Percentiles rank a stretch among this genome's conserved stretches.
Conservation (phyloP, 83 land plant genomes). For the Picea mariana region DNA sequence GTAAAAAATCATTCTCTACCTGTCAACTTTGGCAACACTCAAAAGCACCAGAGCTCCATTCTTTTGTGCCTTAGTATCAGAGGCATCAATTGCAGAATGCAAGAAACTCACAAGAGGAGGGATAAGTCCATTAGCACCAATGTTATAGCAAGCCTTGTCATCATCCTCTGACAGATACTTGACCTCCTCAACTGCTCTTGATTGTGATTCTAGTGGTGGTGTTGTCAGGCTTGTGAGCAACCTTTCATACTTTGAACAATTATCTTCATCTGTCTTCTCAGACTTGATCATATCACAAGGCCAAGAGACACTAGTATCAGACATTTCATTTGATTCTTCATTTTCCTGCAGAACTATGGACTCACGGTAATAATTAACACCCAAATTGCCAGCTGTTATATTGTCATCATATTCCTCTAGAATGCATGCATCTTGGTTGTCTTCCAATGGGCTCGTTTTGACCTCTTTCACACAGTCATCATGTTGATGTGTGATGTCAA, state of each 20-base stretch:
- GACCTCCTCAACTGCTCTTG: constrained; percentile 41
- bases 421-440: not conserved
- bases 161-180: constrained; percentile 29
- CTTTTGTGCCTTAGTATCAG: constrained; percentile 44
- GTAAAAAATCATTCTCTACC: not conserved
- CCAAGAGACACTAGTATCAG: constrained; percentile 9
- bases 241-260: constrained; percentile 19
- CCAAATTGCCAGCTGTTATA: constrained; percentile 33
- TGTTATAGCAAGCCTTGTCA: constrained; percentile 25
- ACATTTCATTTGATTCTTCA: not conserved
- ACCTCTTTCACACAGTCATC: constrained; percentile 37
- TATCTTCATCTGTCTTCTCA: constrained; percentile 17
- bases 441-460: constrained; percentile 3
- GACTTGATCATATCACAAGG: constrained; percentile 11
- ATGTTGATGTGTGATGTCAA: constrained; percentile 26
- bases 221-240: constrained; percentile 33
- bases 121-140: constrained; percentile 37
- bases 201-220: constrained; percentile 42
- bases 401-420: constrained; percentile 26
- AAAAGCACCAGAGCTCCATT: constrained; percentile 48
- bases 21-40: constrained; percentile 37
- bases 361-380: constrained; percentile 29
- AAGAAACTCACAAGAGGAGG: constrained; percentile 51
- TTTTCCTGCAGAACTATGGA: constrained; percentile 1
- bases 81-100: constrained; percentile 32